Conservation (phyloP, 139 green algal species). For the Tetradesmus obliquus region DNA sequence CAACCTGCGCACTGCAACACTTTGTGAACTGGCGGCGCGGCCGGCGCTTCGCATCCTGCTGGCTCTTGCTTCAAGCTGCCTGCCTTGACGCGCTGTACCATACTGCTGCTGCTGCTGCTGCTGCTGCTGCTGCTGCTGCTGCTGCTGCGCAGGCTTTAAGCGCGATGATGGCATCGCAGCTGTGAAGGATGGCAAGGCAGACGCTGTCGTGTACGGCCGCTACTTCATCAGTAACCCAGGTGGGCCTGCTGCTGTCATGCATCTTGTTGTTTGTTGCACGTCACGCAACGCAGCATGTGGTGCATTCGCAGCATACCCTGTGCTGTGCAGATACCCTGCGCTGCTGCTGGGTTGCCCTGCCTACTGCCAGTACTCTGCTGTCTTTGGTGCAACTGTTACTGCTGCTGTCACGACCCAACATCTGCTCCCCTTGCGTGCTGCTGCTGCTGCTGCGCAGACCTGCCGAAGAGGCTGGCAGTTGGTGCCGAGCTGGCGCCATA, state of each 20-base stretch:
- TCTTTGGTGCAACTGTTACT: neutral
- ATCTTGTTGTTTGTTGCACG: too few relatives aligned
- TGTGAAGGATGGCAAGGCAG: constrained; percentile 58
- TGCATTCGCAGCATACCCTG: too few relatives aligned
- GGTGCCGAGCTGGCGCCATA: constrained; percentile 81
- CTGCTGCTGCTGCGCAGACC: constrained; percentile 84
- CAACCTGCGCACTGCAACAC: neutral
- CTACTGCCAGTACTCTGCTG: neutral
- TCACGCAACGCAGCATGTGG: too few relatives aligned
- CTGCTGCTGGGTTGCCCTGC: neutral
- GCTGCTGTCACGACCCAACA: neutral
- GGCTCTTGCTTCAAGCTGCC: too few relatives aligned
- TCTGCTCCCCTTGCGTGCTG: constrained; percentile 36
- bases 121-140: neutral
- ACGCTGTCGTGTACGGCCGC: constrained; percentile 66
- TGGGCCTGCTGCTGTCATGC: neutral
- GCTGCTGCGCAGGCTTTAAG: constrained; percentile 59
- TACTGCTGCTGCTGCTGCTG: too few relatives aligned
- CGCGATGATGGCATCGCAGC: constrained; percentile 56
- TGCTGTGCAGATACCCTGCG: too few relatives aligned
- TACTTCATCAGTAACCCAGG: constrained; percentile 31
- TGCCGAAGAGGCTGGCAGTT: constrained; percentile 73
- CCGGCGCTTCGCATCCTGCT: too few relatives aligned
- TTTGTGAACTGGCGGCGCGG: neutral
- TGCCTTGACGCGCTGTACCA: too few relatives aligned